Evolutionary conservation across 805 yeast genomes (phyloP).

Genomic region (Groenewaldozyma salmanticensis): DNA sequence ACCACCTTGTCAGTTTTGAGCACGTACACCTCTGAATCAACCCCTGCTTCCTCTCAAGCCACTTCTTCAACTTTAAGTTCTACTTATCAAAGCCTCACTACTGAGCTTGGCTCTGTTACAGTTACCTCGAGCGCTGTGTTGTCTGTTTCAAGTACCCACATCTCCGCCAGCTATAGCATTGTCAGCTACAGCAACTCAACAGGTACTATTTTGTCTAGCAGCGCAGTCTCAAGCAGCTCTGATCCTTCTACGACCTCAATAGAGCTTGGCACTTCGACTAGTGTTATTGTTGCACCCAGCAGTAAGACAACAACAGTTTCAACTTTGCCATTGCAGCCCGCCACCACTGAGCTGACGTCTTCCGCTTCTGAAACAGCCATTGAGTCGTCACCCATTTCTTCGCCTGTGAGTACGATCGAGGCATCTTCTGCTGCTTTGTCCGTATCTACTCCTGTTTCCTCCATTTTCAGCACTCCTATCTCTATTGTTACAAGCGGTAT

Average conservation of each 20-base stretch:
- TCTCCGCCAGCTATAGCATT: too few species aligned
- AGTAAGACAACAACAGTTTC: too few species aligned
- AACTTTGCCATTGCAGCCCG: not conserved
- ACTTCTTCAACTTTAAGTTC: not conserved
- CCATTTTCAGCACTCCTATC: not conserved
- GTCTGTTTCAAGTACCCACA: too few species aligned
- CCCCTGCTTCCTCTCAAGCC: not conserved
- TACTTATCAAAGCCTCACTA: constrained; percentile 1
- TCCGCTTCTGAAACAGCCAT: not conserved
- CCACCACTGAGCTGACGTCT: not conserved
- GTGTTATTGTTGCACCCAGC: too few species aligned
- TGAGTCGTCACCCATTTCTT: not conserved
- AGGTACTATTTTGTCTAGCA: not conserved
- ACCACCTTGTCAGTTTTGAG: not conserved
- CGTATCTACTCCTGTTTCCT: not conserved
- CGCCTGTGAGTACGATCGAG: not conserved
- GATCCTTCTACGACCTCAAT: too few species aligned
- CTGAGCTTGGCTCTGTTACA: constrained; percentile 3
- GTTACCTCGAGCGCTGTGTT: not conserved
- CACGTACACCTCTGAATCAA: not conserved
- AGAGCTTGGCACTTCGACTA: too few species aligned
- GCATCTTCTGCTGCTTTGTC: not conserved
- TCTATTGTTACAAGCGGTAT: not conserved
- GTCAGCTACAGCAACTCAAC: too few species aligned
- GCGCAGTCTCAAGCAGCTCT: not conserved